Conservation (phyloP, 306 rosid genomes). For the Ormosia emarginata region DNA sequence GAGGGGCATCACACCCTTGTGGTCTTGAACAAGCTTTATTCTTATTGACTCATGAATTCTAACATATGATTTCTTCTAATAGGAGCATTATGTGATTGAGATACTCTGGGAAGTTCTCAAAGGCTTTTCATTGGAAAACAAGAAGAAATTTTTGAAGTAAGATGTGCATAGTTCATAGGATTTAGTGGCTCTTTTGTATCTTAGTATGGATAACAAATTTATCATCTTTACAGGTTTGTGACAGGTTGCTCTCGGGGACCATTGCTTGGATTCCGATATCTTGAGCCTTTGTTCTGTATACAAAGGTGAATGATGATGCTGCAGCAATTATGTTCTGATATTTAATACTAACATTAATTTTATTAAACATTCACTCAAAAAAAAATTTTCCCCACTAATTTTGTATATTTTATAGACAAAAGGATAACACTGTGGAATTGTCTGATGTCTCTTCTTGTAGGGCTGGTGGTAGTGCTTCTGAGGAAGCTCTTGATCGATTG, state of each 20-base stretch:
- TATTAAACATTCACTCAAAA: background rate
- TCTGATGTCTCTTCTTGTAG: conserved; percentile 38
- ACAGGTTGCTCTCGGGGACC: conserved; percentile 99
- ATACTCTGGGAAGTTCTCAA: conserved; percentile 95
- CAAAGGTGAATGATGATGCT: conserved; percentile 61
- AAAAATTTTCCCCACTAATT: background rate
- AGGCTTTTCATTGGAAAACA: conserved; percentile 81
- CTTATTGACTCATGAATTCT: conserved; percentile 13
- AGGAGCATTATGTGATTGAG: conserved; percentile 90
- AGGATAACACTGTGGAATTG: background rate
- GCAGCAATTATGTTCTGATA: background rate
- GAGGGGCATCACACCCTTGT: background rate
- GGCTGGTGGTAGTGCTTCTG: conserved; percentile 89
- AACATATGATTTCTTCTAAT: conserved; percentile 26
- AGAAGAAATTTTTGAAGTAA: conserved; percentile 90
- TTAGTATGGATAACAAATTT: conserved; percentile 13
- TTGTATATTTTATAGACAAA: background rate
- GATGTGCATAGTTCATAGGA: conserved; percentile 23
- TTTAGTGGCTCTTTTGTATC: background rate
- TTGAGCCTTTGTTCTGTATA: conserved; percentile 89
- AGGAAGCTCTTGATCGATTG: conserved; percentile 88
- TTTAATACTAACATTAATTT: background rate
- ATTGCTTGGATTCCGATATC: conserved; percentile 84
- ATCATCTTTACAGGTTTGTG: conserved; percentile 65
- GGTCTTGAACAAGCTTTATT: background rate